A percentile compares a stretch with the other conserved stretches of the same genome.
Conservation (phyloP, 352 stramenopile genomes). For the Pythium chondricola region DNA sequence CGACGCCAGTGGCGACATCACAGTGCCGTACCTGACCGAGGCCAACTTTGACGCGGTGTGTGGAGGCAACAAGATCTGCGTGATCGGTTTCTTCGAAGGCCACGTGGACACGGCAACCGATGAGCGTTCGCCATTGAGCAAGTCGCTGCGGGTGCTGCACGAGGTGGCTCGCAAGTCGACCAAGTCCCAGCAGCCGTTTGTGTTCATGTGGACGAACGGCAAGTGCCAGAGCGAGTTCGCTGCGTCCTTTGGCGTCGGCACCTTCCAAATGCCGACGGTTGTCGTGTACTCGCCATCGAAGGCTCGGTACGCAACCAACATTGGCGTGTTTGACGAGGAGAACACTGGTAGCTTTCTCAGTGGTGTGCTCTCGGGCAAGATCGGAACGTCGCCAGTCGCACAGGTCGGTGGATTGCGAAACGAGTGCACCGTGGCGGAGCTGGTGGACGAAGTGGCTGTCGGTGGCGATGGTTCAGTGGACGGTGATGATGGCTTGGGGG, state of each 20-base stretch:
- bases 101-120: slow-evolving; percentile 42
- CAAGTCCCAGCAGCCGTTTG: slow-evolving; percentile 47
- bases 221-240: slow-evolving; percentile 71
- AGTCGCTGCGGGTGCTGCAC: slow-evolving; percentile 31
- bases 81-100: slow-evolving; percentile 68
- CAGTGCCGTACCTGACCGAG: slow-evolving; percentile 52
- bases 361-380: slow-evolving; percentile 61
- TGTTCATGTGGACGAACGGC: slow-evolving; percentile 73
- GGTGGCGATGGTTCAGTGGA: slow-evolving; percentile 6
- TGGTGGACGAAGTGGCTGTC: slow-evolving; percentile 23
- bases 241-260: slow-evolving; percentile 54
- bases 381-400: slow-evolving; percentile 41
- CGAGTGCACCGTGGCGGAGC: slow-evolving; percentile 47
- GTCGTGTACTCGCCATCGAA: slow-evolving; percentile 74
- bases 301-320: slow-evolving; percentile 60
- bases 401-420: slow-evolving; percentile 30
- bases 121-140: slow-evolving; percentile 33
- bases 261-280: slow-evolving; percentile 73
- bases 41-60: slow-evolving; percentile 48
- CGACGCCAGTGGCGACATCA: background rate
- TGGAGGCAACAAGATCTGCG: slow-evolving; percentile 59
- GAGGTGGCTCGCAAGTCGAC: slow-evolving; percentile 42
- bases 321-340: slow-evolving; percentile 58
- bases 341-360: slow-evolving; percentile 50
- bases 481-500: slow-evolving; percentile 50